These are phyloP conservation scores for Austroboletus niveus DNA, from an alignment of 1,284 basidiomycete species.

Conservation along the genomic window DNA sequence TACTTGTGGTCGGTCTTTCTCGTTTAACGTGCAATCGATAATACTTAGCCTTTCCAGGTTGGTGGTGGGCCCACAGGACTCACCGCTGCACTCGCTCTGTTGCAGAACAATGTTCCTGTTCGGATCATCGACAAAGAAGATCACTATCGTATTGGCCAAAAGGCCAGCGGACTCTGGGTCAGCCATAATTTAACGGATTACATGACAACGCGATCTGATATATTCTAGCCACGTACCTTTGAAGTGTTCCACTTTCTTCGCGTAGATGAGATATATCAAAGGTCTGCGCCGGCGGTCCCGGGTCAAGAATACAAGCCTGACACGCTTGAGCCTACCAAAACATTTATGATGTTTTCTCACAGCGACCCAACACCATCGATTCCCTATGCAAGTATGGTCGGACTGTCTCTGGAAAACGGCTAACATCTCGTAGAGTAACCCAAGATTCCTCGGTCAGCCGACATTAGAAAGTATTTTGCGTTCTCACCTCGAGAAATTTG, in stretches of 20 bases:
- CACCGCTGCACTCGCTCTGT: conserved; percentile 44
- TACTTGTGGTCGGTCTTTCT: conserved; percentile 19
- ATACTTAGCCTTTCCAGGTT: conserved; percentile 14
- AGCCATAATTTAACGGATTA: too few species aligned
- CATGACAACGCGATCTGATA: too few species aligned
- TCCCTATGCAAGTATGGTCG: conserved; percentile 19
- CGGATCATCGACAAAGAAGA: conserved; percentile 37
- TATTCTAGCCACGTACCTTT: conserved; percentile 1
- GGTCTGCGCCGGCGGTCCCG: neutral
- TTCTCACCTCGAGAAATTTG: conserved; percentile 27
- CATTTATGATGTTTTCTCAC: conserved; percentile 11
- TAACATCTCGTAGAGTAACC: conserved; percentile 8
- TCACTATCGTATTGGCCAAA: conserved; percentile 21
- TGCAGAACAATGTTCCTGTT: conserved; percentile 39
- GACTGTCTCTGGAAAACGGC: neutral
- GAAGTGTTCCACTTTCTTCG: conserved; percentile 32
- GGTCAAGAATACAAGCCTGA: conserved; percentile 19
- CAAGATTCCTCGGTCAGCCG: conserved; percentile 32
- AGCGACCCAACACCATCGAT: conserved; percentile 15
- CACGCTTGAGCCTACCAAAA: conserved; percentile 16
- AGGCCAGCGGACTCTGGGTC: conserved; percentile 32
- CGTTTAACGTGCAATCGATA: neutral
- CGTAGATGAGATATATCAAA: conserved; percentile 17
- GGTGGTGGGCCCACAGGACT: conserved; percentile 53
- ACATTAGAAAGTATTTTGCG: conserved; percentile 33